Base-by-base conservation (phyloP, 805 yeast species). In the Wickerhamiella hasegawae region DNA sequence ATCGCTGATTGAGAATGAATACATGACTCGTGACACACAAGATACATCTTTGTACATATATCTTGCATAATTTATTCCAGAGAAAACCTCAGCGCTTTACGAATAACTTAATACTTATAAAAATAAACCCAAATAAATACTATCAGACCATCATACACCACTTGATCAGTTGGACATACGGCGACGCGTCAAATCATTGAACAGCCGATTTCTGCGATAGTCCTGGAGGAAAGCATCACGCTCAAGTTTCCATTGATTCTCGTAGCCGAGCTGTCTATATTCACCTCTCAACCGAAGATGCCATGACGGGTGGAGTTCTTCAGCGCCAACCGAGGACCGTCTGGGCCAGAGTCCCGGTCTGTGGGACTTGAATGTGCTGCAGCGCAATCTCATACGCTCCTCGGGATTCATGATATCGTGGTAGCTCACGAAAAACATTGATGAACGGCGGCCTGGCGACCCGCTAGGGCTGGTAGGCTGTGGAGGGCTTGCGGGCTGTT, bases 1-100 rank as follows among this genome's bases (percentile, higher is more conserved):
- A 53, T 68, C 65, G 30, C 68, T 87, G 53, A 78, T 87, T 32
- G 94, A 83, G 42, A 75, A 73, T 55, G 92, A 82, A 46, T 87
- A 82, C 53, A 57, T 87, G 41, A 73, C 73, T 45, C 73, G 97
- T 52, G 79, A 72, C 32, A 73, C 68, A 31, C 75, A 18, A 12
- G 43, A 45, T 28, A 32, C 30, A 10, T 26, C 34, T 11, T 28
- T 31, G 4, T 46, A 45, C 21, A 15, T 36, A 3, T 45, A 47
- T 31, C 24, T 42, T 3, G 43, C 49, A 4, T 45, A 39, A 18
- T 21, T 21, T n/a, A n/a, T n/a, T n/a, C n/a, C n/a, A n/a, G n/a
- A n/a, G n/a, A 16, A 26, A 31, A 20, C 33, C 22, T 12, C 26
- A 20, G 17, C 33, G 33, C 17, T 26, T 31, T 10, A 31, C 14